These are phyloP conservation scores for Populus euphratica DNA, from an alignment of 345 rosid genomes.

Conservation along the genomic window DNA sequence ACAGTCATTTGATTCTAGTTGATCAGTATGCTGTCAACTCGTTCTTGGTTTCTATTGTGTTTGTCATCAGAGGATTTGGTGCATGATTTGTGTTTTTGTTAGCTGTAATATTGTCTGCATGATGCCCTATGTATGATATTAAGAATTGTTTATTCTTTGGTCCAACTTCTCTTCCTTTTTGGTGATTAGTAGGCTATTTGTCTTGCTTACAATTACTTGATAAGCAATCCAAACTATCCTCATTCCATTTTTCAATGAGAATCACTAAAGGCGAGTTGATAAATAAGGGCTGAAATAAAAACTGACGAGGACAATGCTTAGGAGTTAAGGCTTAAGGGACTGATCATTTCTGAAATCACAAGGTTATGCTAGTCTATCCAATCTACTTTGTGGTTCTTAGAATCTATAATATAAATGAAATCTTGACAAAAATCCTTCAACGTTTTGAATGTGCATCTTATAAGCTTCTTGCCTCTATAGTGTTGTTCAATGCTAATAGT, in stretches of 20 bases:
- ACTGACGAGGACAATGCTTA: background rate
- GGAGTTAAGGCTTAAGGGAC: background rate
- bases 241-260: background rate
- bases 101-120: background rate
- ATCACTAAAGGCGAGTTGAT: background rate
- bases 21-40: background rate
- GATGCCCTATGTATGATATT: background rate
- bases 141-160: background rate
- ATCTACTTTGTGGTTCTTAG: background rate
- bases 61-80: background rate
- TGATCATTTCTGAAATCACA: background rate
- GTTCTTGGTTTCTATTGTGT: too few relatives aligned
- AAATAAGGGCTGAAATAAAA: background rate
- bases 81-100: background rate
- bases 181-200: background rate
- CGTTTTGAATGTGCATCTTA: background rate
- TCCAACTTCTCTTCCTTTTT: background rate
- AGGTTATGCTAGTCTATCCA: background rate
- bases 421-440: background rate
- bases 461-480: background rate
- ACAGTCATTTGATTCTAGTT: background rate
- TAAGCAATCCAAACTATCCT: background rate
- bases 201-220: background rate
- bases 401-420: background rate
- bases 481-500: background rate